Percentiles rank a stretch among this genome's conserved stretches.
These are phyloP conservation scores for Cicer pinnatifidum DNA, from an alignment of 306 rosid species.

Conservation along the genomic window DNA sequence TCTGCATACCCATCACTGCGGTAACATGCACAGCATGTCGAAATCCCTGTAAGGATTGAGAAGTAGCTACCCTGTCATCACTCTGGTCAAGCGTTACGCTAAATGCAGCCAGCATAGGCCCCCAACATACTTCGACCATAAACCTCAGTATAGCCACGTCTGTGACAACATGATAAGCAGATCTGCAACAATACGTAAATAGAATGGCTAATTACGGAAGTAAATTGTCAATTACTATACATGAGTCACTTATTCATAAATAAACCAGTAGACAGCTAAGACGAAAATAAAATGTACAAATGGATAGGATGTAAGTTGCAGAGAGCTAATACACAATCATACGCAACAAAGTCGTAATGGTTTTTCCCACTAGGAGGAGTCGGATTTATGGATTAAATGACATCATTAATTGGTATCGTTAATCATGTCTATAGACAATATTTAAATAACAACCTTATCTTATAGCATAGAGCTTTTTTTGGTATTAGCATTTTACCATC, in stretches of 20 bases:
- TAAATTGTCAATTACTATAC: constrained; percentile 5
- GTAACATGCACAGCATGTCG: constrained; percentile 96
- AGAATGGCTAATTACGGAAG: constrained; percentile 38
- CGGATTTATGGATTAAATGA: constrained; percentile 15
- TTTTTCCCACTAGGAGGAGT: neutral
- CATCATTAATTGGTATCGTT: neutral
- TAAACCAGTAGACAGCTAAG: constrained; percentile 11
- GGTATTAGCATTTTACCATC: neutral
- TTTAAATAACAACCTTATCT: constrained; percentile 17
- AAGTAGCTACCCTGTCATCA: constrained; percentile 88
- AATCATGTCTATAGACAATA: constrained; percentile 15
- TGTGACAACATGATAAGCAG: constrained; percentile 85
- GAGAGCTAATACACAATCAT: constrained; percentile 12
- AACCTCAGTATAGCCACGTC: constrained; percentile 96
- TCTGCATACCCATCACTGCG: constrained; percentile 96
- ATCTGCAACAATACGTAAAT: constrained; percentile 62
- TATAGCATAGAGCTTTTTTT: constrained; percentile 14
- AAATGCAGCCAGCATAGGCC: constrained; percentile 97
- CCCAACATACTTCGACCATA: constrained; percentile 99
- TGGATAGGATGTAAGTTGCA: constrained; percentile 27
- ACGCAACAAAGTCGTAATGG: neutral
- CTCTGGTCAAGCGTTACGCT: constrained; percentile 99
- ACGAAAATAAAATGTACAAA: constrained; percentile 35
- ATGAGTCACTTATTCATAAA: constrained; percentile 29
- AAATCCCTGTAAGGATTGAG: constrained; percentile 88